These are phyloP conservation scores for Aspergillus arachidicola DNA, from an alignment of 2,329 filamentous ascomycete genomes.

Conservation along the genomic window DNA sequence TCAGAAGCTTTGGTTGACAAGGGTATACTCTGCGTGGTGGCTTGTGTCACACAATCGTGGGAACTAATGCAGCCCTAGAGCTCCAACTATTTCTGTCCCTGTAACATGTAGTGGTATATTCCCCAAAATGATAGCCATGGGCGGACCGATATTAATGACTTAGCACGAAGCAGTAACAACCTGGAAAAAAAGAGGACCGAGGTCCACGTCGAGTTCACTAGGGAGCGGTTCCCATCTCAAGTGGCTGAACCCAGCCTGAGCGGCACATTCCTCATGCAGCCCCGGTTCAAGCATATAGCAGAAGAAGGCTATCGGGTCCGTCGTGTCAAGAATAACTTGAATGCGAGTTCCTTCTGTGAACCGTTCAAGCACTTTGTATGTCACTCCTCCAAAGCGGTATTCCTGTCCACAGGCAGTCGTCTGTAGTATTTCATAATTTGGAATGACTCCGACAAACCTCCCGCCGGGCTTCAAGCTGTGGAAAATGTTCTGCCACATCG, in stretches of 20 bases:
- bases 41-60: neutral
- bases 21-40: neutral
- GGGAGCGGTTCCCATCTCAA: neutral
- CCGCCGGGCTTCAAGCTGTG: neutral
- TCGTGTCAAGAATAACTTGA: neutral
- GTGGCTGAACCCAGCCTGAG: neutral
- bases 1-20: neutral
- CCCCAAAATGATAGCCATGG: neutral
- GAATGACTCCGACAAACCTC: neutral
- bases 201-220: neutral
- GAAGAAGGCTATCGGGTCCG: neutral
- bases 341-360: neutral
- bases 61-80: neutral
- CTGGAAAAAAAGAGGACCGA: neutral
- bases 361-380: neutral
- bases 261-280: neutral
- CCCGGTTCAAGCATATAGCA: neutral
- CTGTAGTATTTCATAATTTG: neutral
- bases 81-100: neutral
- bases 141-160: neutral
- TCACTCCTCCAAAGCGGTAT: neutral
- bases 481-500: neutral
- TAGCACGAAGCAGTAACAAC: neutral
- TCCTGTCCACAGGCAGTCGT: neutral
- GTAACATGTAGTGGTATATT: neutral